A percentile compares a stretch with the other conserved stretches of the same genome.
phyloP scores from a whole-genome alignment of 116 monocot species.

The Iris pallida region DNA sequence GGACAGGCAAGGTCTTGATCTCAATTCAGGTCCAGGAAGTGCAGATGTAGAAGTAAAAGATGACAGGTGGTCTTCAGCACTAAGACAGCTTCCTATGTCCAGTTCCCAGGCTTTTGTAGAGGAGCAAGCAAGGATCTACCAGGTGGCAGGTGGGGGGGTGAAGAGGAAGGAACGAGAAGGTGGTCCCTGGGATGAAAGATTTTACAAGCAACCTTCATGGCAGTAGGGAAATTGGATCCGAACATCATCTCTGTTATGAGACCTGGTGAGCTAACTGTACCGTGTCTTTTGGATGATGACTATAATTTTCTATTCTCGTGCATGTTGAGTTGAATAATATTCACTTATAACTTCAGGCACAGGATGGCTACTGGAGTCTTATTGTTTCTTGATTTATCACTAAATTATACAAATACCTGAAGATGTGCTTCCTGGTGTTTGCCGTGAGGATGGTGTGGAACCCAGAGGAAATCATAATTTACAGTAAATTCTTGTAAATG shows the following conservation, averaged over 20 bases:
- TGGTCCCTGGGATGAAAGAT: constrained; percentile 67
- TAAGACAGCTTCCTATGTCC: constrained; percentile 48
- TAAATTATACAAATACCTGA: constrained; percentile 18
- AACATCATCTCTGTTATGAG: constrained; percentile 3
- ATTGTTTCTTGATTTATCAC: not conserved
- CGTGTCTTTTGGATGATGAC: not conserved
- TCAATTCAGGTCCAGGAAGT: constrained; percentile 78
- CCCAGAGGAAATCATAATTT: constrained; percentile 16
- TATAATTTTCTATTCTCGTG: not conserved
- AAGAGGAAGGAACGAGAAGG: constrained; percentile 87
- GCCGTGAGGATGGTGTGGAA: constrained; percentile 18
- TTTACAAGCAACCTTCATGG: constrained; percentile 58
- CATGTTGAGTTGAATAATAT: constrained; percentile 10
- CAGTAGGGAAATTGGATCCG: constrained; percentile 14
- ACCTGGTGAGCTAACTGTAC: constrained; percentile 16
- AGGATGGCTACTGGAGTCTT: constrained; percentile 9
- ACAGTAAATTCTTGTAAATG: constrained; percentile 66
- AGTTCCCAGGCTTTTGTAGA: constrained; percentile 55
- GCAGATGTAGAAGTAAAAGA: constrained; percentile 38
- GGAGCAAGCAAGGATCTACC: constrained; percentile 60
- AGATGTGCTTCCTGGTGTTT: constrained; percentile 27
- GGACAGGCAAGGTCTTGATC: constrained; percentile 73
- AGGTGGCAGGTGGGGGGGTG: constrained; percentile 31
- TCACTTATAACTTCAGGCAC: constrained; percentile 13
- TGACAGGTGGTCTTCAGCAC: constrained; percentile 28